Evolutionary conservation across 306 rosid genomes (phyloP).

Genomic region (Canavalia ensiformis): DNA sequence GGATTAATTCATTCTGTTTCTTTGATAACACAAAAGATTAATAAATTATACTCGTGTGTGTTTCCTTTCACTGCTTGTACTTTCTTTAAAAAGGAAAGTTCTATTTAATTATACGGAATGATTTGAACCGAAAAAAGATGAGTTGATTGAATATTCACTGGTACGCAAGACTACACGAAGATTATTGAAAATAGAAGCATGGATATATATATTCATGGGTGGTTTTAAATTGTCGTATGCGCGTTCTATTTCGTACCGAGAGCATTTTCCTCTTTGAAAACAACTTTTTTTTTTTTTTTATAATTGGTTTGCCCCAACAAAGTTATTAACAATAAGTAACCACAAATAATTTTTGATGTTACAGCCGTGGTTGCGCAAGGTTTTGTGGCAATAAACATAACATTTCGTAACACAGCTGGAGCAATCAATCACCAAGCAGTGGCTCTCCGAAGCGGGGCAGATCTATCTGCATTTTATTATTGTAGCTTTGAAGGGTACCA

Average conservation of each 20-base stretch:
- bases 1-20: not conserved
- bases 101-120: not conserved
- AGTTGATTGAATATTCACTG: not conserved
- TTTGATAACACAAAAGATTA: not conserved
- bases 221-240: not conserved
- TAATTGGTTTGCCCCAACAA: not conserved
- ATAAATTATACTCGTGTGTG: not conserved
- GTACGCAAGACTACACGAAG: not conserved
- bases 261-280: not conserved
- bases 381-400: conserved; percentile 67
- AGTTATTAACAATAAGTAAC: not conserved
- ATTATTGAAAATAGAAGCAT: conserved; percentile 6
- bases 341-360: not conserved
- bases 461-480: conserved; percentile 55
- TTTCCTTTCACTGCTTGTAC: not conserved
- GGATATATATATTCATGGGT: not conserved
- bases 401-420: conserved; percentile 67
- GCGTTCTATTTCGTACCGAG: not conserved
- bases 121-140: not conserved
- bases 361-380: conserved; percentile 61
- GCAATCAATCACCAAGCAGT: conserved; percentile 59
- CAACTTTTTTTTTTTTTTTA: not conserved
- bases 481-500: conserved; percentile 70
- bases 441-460: conserved; percentile 59
- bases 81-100: not conserved